A percentile compares a stretch with the other conserved stretches of the same genome.
phyloP scores from a whole-genome alignment of 176 grass and related monocot genomes.

The Guadua angustifolia region DNA sequence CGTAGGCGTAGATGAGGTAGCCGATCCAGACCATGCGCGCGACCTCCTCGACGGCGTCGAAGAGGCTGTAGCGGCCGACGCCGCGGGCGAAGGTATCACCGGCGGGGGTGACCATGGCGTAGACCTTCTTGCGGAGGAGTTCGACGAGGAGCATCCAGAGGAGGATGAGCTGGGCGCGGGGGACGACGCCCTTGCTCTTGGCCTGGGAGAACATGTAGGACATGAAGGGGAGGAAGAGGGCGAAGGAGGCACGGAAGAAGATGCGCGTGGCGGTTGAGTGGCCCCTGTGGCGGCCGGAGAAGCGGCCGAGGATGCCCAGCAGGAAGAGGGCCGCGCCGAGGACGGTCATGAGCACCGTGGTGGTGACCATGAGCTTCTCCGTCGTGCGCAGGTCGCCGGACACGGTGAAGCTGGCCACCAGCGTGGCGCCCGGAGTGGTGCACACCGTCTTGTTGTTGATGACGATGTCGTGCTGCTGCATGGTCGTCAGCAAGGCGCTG shows the following conservation, averaged over 20 bases:
- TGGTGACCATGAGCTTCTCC: slow-evolving; percentile 24
- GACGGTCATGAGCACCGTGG: slow-evolving; percentile 29
- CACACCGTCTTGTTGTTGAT: neutral
- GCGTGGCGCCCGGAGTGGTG: neutral
- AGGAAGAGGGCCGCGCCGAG: slow-evolving; percentile 12
- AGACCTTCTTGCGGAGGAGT: slow-evolving; percentile 47
- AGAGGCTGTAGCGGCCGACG: slow-evolving; percentile 4
- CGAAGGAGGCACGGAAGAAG: slow-evolving; percentile 42
- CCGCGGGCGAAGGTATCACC: neutral
- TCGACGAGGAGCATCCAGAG: slow-evolving; percentile 53
- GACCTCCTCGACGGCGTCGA: slow-evolving; percentile 40
- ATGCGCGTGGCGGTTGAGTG: slow-evolving; percentile 25
- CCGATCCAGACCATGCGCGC: slow-evolving; percentile 37
- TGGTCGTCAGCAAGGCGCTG: too few relatives aligned
- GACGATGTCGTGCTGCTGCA: too few relatives aligned
- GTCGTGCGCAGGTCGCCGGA: neutral
- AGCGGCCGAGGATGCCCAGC: neutral
- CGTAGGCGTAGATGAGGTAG: slow-evolving; percentile 47
- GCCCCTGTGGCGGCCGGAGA: slow-evolving; percentile 3
- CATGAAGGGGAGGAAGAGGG: slow-evolving; percentile 45
- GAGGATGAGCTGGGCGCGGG: slow-evolving; percentile 33
- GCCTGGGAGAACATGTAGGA: slow-evolving; percentile 49
- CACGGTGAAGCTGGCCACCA: slow-evolving; percentile 6
- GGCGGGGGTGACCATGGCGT: neutral
- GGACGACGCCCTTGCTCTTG: neutral